Percentiles rank a stretch among this genome's conserved stretches.
Conservation (phyloP, 73 alveolate genomes). For the Paramecium caudatum region DNA sequence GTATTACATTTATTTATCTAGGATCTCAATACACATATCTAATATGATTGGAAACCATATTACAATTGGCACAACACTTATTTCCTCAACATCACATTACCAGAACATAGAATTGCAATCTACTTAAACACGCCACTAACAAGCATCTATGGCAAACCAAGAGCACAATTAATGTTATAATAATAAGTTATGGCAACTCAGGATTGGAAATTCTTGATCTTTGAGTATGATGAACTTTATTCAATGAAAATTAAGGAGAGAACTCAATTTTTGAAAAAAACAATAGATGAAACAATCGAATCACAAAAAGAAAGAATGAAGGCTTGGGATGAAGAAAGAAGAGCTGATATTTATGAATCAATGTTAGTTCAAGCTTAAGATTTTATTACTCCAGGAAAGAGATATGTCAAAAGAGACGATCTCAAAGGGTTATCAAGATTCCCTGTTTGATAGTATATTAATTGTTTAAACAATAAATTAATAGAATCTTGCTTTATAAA, state of each 20-base stretch:
- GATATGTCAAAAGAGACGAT: constrained; percentile 21
- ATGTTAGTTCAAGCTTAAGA: neutral
- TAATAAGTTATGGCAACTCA: neutral
- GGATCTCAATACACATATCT: constrained; percentile 24
- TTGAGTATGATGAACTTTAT: neutral
- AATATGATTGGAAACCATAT: constrained; percentile 49
- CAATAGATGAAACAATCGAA: constrained; percentile 43
- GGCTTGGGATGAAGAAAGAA: constrained; percentile 54
- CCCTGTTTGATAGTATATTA: constrained; percentile 42
- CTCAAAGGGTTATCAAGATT: constrained; percentile 51
- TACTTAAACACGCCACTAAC: neutral
- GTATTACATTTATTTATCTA: neutral
- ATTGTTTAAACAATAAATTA: no score
- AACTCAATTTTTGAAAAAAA: neutral
- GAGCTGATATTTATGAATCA: constrained; percentile 20
- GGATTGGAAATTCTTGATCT: constrained; percentile 63
- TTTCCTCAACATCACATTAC: neutral
- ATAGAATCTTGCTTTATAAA: no score
- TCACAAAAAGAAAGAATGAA: constrained; percentile 26
- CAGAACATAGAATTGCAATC: constrained; percentile 29
- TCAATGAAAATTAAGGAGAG: constrained; percentile 10
- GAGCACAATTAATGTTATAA: constrained; percentile 37
- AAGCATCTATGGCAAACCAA: constrained; percentile 23
- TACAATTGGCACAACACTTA: constrained; percentile 4
- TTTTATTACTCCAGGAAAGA: constrained; percentile 60